Base-by-base conservation (phyloP, 2,329 filamentous ascomycete genomes). In the Colletotrichum phormii region DNA sequence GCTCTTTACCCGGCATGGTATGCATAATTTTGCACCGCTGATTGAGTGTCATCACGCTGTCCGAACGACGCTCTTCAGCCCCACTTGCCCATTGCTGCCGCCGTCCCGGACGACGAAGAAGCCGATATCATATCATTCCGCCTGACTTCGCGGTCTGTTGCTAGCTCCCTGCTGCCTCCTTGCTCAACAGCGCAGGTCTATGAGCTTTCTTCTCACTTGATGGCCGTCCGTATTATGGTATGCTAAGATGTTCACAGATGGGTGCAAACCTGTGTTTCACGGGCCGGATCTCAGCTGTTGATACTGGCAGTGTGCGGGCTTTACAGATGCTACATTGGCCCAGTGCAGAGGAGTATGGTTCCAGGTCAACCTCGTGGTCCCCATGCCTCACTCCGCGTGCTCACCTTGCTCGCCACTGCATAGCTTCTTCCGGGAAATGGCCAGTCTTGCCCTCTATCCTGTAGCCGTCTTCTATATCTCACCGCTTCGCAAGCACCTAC, bases 71-170 rank as follows among this genome's bases (percentile, higher is more conserved):
- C 13, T 63, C 46, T n/a, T 24, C 58, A 24, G 33, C 49, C 33
- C 58, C 65, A 57, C 49, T 8, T 37, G 26, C 35, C 65, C 35
- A 35, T 49, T 24, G 49, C 49, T 59, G n/a, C 49, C 65, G 58
- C 42, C 31, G 54, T 60, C 26, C 31, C 46, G 8, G 26, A 61
- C 64, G 31, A 29, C 64, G 31, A 53, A 53, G 29, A 53, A 61
- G 29, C n/a, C 11, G 31, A n/a, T 13, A n/a, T 13, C 4, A 61
- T 18, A 24, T 9, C 13, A 24, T 33, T 26, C 35, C n/a, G 15
- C 35, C 31, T 37, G 54, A 35, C 9, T 67, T 67, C 55, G 29
- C 11, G 29, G 22, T 61, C 46, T n/a, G 31, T 29, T 6, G 13
- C 42, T 4, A 26, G 12, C 22, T 57, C 7, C 22, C 42, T 51